Base-by-base conservation (phyloP, 2,329 filamentous ascomycete genomes). In the Lizonia empirigonia region DNA sequence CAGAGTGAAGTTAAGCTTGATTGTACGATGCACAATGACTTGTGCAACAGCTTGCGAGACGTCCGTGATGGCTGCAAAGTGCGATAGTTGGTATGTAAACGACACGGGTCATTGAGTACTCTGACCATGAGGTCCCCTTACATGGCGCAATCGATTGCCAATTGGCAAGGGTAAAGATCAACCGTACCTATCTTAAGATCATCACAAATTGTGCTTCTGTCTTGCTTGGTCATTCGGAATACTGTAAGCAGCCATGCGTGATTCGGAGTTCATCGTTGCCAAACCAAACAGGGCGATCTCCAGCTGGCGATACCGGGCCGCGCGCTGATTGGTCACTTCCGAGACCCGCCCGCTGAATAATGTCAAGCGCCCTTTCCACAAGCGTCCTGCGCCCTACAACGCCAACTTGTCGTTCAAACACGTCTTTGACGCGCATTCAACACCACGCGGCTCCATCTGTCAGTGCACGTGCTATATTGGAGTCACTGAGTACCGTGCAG, bases 341-440 rank as follows among this genome's bases (percentile, higher is more conserved):
- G 38, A 22, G 38, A 32, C 50, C 7, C 20, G 44, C 50, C 7
- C 20, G 44, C 53, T 62, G 55, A 56, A 36, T 41, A 59, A 58
- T 60, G 41, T 30, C 22, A 40, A 18, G 49, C 59, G 58, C 62
- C 59, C 55, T 64, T 62, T 53, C 22, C 15, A 26, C 19, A 15
- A 38, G 22, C n/a, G 35, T 29, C 37, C 16, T 35, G 24, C 60
- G 59, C 59, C 56, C 58, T 62, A 60, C 38, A 19, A 39, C 35
- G 45, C 36, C 19, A 48, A 50, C 30, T 44, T 55, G 53, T 54
- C 47, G 23, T 52, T 44, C 39, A 24, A 36, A 33, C 5, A 24
- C 22, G 24, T 44, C 15, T 30, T 22, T 39, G 38, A 51, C 33
- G 44, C 15, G 38, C 12, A 46, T 8, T 39, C 36, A 23, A 39